Evolutionary conservation across 306 rosid species (phyloP).

Genomic region (Cicer pinnatifidum): DNA sequence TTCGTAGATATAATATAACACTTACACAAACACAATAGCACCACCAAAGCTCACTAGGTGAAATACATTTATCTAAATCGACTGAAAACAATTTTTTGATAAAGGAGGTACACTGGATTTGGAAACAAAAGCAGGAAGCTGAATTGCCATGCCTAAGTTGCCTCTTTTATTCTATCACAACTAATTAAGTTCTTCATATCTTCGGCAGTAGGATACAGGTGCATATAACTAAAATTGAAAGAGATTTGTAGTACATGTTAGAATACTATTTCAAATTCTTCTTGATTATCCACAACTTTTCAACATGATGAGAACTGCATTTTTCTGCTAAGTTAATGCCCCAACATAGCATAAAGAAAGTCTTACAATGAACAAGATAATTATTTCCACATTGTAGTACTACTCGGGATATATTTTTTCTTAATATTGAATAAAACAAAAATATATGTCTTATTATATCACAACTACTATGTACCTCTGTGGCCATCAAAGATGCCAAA

Average conservation of each 20-base stretch:
- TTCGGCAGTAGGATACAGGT: not conserved
- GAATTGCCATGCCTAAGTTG: conserved; percentile 1
- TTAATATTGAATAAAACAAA: not conserved
- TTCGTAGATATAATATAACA: not conserved
- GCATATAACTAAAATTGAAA: conserved; percentile 12
- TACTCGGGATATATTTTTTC: not conserved
- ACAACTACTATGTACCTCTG: conserved; percentile 62
- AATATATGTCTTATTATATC: conserved; percentile 21
- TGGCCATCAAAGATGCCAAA: conserved; percentile 96
- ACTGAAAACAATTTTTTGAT: not conserved
- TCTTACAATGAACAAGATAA: conserved; percentile 2
- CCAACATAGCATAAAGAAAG: not conserved
- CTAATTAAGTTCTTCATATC: not conserved
- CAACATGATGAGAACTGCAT: not conserved
- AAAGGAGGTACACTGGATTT: not conserved
- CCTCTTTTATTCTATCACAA: conserved; percentile 16
- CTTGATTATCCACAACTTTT: not conserved
- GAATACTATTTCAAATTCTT: not conserved
- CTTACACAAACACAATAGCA: not conserved
- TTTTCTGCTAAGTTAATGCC: not conserved
- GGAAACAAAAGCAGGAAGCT: not conserved
- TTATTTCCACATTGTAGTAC: not conserved
- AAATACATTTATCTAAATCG: not conserved
- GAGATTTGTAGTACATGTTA: conserved; percentile 1
- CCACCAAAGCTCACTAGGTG: not conserved